Evolutionary conservation across 2,329 filamentous ascomycete species (phyloP).

Genomic region (Diaporthe vexans): DNA sequence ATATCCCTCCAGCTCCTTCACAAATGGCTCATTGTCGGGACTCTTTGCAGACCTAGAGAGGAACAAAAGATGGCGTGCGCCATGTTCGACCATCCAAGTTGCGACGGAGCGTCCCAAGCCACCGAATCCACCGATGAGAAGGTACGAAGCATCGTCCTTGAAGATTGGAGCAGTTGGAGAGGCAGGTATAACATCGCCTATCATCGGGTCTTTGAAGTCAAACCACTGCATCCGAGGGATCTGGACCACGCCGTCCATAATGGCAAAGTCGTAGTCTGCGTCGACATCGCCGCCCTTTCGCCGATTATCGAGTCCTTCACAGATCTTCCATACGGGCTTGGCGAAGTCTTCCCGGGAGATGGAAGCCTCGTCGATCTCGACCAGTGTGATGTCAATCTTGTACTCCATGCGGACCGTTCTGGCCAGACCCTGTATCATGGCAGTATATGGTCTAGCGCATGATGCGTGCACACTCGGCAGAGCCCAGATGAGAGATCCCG

Average conservation of each 20-base stretch:
- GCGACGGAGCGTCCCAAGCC: neutral
- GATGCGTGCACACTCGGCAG: too few relatives aligned
- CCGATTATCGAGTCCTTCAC: neutral
- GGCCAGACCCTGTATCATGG: too few relatives aligned
- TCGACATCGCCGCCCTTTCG: neutral
- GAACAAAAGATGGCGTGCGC: neutral
- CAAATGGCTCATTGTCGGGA: neutral
- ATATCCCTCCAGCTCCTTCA: neutral
- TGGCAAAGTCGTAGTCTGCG: neutral
- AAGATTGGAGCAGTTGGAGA: neutral
- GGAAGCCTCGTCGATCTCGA: too few relatives aligned
- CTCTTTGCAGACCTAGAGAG: neutral
- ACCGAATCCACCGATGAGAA: neutral
- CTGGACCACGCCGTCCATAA: neutral
- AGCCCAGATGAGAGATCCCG: too few relatives aligned
- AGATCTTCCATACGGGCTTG: neutral
- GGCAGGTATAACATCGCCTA: too few relatives aligned
- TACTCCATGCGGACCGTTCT: too few relatives aligned
- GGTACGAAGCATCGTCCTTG: neutral
- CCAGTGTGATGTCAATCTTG: too few relatives aligned
- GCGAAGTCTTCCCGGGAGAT: too few relatives aligned
- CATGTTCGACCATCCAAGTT: neutral
- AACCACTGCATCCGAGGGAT: conserved; percentile 22
- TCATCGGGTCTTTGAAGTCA: neutral
- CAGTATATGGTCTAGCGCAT: too few relatives aligned